Conservation (phyloP, 441 rosid genomes). For the Dalechampia spathulata region DNA sequence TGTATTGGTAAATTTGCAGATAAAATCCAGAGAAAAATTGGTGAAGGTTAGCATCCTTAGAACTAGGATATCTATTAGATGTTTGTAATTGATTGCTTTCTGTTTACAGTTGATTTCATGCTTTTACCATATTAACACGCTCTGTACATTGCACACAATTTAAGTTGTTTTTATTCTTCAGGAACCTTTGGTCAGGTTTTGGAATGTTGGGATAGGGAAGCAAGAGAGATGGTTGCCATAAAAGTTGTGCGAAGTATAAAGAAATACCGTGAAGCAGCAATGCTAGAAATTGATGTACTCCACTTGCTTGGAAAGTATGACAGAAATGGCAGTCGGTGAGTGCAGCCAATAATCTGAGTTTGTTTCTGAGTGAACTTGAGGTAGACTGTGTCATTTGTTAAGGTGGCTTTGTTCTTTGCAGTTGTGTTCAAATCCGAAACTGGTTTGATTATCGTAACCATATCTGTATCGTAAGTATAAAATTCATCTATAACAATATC, state of each 20-base stretch:
- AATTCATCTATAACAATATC: conserved; percentile 19
- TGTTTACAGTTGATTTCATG: background rate
- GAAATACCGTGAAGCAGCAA: conserved; percentile 63
- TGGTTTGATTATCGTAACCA: conserved; percentile 74
- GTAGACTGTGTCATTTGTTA: conserved; percentile 21
- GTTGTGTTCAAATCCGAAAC: conserved; percentile 56
- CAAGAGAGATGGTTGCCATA: conserved; percentile 54
- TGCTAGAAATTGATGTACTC: conserved; percentile 55
- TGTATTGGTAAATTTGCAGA: conserved; percentile 34
- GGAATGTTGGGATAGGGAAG: conserved; percentile 72
- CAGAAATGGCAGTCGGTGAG: conserved; percentile 50
- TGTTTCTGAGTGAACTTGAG: conserved; percentile 7
- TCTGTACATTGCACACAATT: conserved; percentile 4
- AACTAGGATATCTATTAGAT: background rate
- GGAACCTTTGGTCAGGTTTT: conserved; percentile 70
- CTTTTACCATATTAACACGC: background rate
- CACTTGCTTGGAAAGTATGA: conserved; percentile 50
- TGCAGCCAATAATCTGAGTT: conserved; percentile 10
- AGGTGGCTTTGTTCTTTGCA: conserved; percentile 37
- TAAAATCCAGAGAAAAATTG: conserved; percentile 56
- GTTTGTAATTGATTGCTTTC: background rate
- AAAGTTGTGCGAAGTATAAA: conserved; percentile 55
- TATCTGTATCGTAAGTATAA: conserved; percentile 61
- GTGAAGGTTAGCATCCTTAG: conserved; percentile 42
- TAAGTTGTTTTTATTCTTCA: conserved; percentile 14